Percentiles rank a stretch among this genome's conserved stretches.
phyloP scores from a whole-genome alignment of 2,329 filamentous ascomycete genomes.

The Cytospora piceae region DNA sequence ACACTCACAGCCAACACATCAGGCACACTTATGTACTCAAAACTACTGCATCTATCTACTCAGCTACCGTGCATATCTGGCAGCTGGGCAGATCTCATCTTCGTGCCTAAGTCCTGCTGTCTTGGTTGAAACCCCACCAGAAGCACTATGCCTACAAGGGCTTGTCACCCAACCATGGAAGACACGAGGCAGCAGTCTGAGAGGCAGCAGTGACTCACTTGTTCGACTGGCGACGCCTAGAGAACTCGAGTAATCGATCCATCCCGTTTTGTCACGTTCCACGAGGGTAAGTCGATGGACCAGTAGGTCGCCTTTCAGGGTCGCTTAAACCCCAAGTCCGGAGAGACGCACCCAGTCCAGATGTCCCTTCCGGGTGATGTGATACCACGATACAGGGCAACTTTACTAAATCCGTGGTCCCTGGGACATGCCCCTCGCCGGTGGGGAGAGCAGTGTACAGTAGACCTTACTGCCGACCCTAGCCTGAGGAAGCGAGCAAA shows the following conservation, averaged over 20 bases:
- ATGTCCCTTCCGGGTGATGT: neutral
- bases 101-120: neutral
- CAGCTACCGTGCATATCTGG: no score
- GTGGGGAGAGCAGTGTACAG: neutral
- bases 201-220: conserved; percentile 1
- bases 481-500: conserved; percentile 13
- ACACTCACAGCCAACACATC: neutral
- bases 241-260: neutral
- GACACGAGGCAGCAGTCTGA: neutral
- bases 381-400: neutral
- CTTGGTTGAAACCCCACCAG: neutral
- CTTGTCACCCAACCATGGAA: neutral
- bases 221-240: neutral
- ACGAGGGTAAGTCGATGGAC: conserved; percentile 4
- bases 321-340: conserved; percentile 9
- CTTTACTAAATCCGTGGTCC: no score
- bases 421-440: neutral
- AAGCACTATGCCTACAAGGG: neutral
- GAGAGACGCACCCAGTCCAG: neutral
- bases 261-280: conserved; percentile 12
- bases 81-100: neutral
- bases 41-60: neutral
- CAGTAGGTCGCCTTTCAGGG: conserved; percentile 5
- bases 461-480: neutral
- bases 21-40: neutral